A percentile compares a stretch with the other conserved stretches of the same genome.
phyloP scores from a whole-genome alignment of 371 early-diverging fungal species.

The Syncephalastrum contaminatum region DNA sequence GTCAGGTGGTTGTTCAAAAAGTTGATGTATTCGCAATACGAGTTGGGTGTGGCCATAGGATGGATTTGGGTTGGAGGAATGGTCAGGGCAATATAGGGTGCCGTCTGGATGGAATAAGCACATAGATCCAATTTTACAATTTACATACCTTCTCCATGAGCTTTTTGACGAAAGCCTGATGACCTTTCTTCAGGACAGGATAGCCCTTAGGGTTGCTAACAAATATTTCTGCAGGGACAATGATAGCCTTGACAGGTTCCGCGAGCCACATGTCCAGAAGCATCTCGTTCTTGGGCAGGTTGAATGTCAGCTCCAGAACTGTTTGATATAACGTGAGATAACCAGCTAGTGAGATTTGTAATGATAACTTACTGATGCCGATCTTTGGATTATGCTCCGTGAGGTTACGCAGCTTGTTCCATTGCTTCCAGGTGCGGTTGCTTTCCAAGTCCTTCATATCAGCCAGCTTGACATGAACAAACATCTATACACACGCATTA shows the following conservation, averaged over 20 bases:
- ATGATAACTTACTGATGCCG: constrained; percentile 38
- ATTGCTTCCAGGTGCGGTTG: constrained; percentile 54
- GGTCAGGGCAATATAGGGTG: constrained; percentile 59
- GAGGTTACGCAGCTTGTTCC: constrained; percentile 68
- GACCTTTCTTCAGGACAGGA: constrained; percentile 81
- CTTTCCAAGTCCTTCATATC: constrained; percentile 34
- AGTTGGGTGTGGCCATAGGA: constrained; percentile 33
- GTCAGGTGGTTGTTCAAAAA: constrained; percentile 67
- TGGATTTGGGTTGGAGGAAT: constrained; percentile 25
- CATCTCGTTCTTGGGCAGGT: constrained; percentile 51
- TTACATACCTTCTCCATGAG: constrained; percentile 53
- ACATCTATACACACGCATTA: constrained; percentile 20
- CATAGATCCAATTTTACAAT: not conserved
- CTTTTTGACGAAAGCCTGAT: constrained; percentile 67
- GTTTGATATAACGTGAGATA: not conserved
- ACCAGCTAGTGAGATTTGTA: not conserved
- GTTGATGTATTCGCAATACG: constrained; percentile 70
- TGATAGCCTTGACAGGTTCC: constrained; percentile 79
- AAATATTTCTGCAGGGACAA: constrained; percentile 74
- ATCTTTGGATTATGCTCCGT: constrained; percentile 56
- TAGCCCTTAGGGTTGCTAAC: constrained; percentile 77
- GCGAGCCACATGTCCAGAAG: constrained; percentile 78
- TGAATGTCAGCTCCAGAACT: constrained; percentile 65
- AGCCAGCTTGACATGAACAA: constrained; percentile 37
- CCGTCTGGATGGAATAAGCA: constrained; percentile 21